Evolutionary conservation across 805 yeast species (phyloP).

Genomic region (Kregervanrija pseudodelftensis): DNA sequence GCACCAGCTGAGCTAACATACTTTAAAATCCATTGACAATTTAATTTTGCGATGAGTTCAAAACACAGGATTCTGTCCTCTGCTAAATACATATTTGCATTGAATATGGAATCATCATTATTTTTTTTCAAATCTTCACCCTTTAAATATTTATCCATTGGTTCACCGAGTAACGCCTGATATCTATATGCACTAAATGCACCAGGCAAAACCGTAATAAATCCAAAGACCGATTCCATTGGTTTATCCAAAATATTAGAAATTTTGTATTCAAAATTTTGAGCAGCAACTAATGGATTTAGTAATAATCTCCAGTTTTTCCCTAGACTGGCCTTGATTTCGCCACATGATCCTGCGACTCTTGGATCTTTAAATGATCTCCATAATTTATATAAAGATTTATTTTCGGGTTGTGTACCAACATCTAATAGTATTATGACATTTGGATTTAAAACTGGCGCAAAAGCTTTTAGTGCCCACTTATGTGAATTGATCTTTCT

Average conservation of each 20-base stretch:
- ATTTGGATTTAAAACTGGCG: constrained; percentile 72
- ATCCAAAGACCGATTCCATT: constrained; percentile 90
- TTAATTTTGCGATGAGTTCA: constrained; percentile 82
- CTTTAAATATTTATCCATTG: constrained; percentile 82
- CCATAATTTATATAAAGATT: constrained; percentile 87
- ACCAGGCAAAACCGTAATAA: constrained; percentile 91
- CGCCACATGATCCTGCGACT: constrained; percentile 98
- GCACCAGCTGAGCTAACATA: constrained; percentile 88
- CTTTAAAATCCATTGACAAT: constrained; percentile 67
- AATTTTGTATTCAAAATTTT: constrained; percentile 93
- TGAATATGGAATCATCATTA: constrained; percentile 71
- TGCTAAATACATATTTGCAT: constrained; percentile 94
- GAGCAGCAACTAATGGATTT: constrained; percentile 93
- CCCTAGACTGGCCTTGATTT: constrained; percentile 83
- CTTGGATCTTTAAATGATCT: constrained; percentile 67
- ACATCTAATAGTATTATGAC: constrained; percentile 85
- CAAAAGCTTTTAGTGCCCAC: constrained; percentile 94
- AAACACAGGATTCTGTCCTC: constrained; percentile 94
- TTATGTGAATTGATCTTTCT: constrained; percentile 92
- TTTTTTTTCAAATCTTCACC: constrained; percentile 76
- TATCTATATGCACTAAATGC: constrained; percentile 94
- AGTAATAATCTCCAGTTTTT: constrained; percentile 37
- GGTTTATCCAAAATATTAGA: constrained; percentile 94
- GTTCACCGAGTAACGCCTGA: constrained; percentile 75
- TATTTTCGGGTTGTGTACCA: constrained; percentile 85